Evolutionary conservation across 257 asterid species (phyloP), one percentile per base, ranked within the genome.

Genomic region (Solanum dulcamara): DNA sequence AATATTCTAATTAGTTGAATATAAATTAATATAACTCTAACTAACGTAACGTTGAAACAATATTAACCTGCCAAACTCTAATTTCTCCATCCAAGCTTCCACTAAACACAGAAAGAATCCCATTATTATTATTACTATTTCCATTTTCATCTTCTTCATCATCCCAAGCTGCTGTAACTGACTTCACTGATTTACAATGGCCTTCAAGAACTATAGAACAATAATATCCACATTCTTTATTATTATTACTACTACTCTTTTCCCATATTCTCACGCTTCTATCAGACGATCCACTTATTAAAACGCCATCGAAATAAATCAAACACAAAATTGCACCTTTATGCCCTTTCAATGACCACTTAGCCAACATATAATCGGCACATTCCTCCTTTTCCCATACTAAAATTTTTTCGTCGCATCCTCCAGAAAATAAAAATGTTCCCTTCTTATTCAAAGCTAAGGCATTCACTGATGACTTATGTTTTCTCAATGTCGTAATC

Each of bases 261-360:
- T 64, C 92, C 98, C 96, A 96, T 5, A 94, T 90, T 38, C 93
- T 75, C 12, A 93, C 90, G 22, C 88, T 91, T 85, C 77, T 93
- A 84, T 95, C 98, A 0, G 98, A 92, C 1, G 98, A 95, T 4
- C 98, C 98, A 87, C 91, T 89, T 62, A 94, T 93, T 62, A 92
- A 26, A 85, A 83, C 75, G 6, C 81, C 94, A 83, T 94, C 94
- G 87, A 81, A 85, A 2, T 91, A 10, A 4, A 91, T 88, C 93
- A 96, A 84, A 20, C 97, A 92, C 66, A 96, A 60, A 81, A 96
- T 93, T 35, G 99, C 91, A 92, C 89, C 92, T 35, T 89, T 66
- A 85, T 96, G 99, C 3, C 94, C 97, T 86, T 87, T 93, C 32
- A 88, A 91, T 62, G 92, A 94, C 37, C 94, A 92, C 67, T 85